Evolutionary conservation across 169 alveolate species (phyloP).

Genomic region (Plasmodium falciparum): DNA sequence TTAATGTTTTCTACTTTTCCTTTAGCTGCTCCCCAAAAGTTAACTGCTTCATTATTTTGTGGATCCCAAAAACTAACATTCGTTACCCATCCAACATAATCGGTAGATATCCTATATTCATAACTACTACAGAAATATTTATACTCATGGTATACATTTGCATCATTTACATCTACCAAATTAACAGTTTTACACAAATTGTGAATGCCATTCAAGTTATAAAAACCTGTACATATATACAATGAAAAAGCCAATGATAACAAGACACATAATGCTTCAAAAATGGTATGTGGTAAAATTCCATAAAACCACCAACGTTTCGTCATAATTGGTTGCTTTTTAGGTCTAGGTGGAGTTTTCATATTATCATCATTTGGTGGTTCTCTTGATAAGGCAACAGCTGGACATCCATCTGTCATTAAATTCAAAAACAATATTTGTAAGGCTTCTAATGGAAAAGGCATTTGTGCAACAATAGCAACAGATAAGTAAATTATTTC

Average conservation of each 20-base stretch:
- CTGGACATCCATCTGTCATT: conserved; percentile 95
- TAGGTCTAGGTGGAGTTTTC: conserved; percentile 91
- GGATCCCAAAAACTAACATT: conserved; percentile 89
- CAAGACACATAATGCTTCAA: conserved; percentile 91
- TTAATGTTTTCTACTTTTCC: conserved; percentile 80
- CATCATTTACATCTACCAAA: conserved; percentile 35
- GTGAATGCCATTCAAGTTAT: conserved; percentile 81
- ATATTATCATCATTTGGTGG: conserved; percentile 92
- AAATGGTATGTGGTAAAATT: conserved; percentile 92
- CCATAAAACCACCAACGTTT: conserved; percentile 93
- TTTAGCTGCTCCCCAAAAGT: conserved; percentile 88
- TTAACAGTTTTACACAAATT: conserved; percentile 82
- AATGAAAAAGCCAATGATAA: conserved; percentile 88
- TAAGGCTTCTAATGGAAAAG: conserved; percentile 93
- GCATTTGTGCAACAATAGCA: conserved; percentile 89
- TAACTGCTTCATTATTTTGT: conserved; percentile 77
- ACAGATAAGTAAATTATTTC: conserved; percentile 90
- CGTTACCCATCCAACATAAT: conserved; percentile 92
- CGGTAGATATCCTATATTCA: conserved; percentile 87
- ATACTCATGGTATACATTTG: conserved; percentile 25
- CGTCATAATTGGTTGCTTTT: conserved; percentile 92
- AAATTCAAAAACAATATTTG: conserved; percentile 92
- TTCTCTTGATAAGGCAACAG: conserved; percentile 94
- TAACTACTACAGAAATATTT: conserved; percentile 89
- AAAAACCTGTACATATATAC: conserved; percentile 90